phyloP scores from a whole-genome alignment of 495 filamentous ascomycete genomes.

The Penicillium parvum region DNA sequence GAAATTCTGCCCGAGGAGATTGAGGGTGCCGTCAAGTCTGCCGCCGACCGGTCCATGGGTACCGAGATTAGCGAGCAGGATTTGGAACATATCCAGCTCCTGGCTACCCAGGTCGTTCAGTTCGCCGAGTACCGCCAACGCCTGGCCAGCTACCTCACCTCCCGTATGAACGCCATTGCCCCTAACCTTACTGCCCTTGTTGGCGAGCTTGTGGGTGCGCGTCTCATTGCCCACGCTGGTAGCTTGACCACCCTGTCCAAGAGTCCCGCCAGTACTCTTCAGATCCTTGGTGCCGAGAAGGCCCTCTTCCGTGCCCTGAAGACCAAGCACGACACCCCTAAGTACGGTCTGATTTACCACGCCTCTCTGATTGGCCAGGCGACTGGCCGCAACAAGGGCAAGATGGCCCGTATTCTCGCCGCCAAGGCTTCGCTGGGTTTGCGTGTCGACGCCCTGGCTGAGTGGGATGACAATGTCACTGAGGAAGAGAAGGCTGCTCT shows the following conservation, averaged over 20 bases:
- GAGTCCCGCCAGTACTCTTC: constrained; percentile 90
- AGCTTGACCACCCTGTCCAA: constrained; percentile 95
- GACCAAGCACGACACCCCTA: constrained; percentile 98
- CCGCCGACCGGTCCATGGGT: constrained; percentile 96
- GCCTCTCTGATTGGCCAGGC: constrained; percentile 95
- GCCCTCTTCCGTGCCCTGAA: constrained; percentile 96
- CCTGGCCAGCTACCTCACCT: constrained; percentile 80
- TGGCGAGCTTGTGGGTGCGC: constrained; percentile 89
- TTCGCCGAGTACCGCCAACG: constrained; percentile 86
- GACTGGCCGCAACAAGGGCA: constrained; percentile 96
- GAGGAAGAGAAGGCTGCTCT: constrained; percentile 82
- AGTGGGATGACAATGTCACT: constrained; percentile 71
- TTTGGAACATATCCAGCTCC: constrained; percentile 79
- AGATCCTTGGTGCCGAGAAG: constrained; percentile 98
- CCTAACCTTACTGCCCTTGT: constrained; percentile 93
- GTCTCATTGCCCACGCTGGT: constrained; percentile 92
- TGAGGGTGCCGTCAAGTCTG: constrained; percentile 83
- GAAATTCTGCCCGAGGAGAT: constrained; percentile 97
- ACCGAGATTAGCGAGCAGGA: constrained; percentile 91
- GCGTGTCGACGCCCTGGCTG: constrained; percentile 85
- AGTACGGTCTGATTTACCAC: constrained; percentile 99
- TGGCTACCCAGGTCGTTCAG: constrained; percentile 88
- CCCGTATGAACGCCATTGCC: constrained; percentile 95
- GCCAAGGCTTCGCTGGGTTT: constrained; percentile 89
- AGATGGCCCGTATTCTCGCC: constrained; percentile 94